Percentiles rank a stretch among this genome's conserved stretches.
Evolutionary conservation across 78 protist genomes (phyloP).

Genomic region (Mantamonas sphyraenae): DNA sequence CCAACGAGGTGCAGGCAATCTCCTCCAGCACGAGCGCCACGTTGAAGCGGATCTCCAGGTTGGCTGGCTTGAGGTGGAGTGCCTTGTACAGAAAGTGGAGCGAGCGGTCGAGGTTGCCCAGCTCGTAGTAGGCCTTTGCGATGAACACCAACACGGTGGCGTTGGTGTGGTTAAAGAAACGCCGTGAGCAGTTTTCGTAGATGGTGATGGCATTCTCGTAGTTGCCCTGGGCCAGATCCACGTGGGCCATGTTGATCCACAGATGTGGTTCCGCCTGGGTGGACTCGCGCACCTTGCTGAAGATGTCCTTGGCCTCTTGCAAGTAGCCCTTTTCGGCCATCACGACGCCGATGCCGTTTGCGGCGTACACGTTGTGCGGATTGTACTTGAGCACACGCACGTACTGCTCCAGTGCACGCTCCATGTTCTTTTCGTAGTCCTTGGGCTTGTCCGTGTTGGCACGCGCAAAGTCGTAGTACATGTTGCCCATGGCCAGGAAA

Average conservation of each 20-base stretch:
- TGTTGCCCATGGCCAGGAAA: constrained; percentile 32
- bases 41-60: constrained; percentile 23
- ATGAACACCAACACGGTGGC: constrained; percentile 13
- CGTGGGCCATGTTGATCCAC: constrained; percentile 24
- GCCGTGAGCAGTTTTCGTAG: constrained; percentile 49
- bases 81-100: constrained; percentile 36
- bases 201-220: constrained; percentile 32
- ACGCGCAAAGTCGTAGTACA: constrained; percentile 23
- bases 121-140: constrained; percentile 42
- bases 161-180: constrained; percentile 19
- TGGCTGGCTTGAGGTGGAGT: constrained; percentile 20
- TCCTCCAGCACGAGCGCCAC: constrained; percentile 25
- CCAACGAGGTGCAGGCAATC: not conserved
- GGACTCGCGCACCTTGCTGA: constrained; percentile 14
- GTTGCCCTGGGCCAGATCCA: constrained; percentile 14
- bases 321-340: constrained; percentile 41
- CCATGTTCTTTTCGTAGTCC: constrained; percentile 32
- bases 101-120: constrained; percentile 20
- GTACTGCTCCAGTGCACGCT: constrained; percentile 29
- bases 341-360: constrained; percentile 63
- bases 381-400: constrained; percentile 18
- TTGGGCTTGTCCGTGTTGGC: constrained; percentile 17
- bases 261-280: not conserved
- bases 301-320: constrained; percentile 35
- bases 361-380: constrained; percentile 56